Evolutionary conservation across 495 filamentous ascomycete species (phyloP).

Genomic region (Penicillium manginii): DNA sequence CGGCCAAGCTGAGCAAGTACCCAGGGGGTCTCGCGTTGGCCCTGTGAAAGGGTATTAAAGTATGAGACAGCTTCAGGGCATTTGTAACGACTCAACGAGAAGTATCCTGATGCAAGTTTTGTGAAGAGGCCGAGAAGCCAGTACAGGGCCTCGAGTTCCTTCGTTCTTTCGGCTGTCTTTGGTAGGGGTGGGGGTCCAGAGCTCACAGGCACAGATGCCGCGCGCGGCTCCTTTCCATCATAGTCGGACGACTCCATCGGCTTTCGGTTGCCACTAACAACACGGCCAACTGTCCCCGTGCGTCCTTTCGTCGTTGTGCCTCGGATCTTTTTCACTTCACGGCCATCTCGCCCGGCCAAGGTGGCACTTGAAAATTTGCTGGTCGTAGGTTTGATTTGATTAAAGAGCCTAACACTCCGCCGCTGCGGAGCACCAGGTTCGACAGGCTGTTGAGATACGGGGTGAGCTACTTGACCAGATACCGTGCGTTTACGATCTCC

Average conservation of each 20-base stretch:
- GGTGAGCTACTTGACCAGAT: slow-evolving; percentile 76
- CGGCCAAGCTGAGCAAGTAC: slow-evolving; percentile 87
- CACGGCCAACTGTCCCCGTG: slow-evolving; percentile 68
- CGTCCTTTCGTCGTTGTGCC: slow-evolving; percentile 64
- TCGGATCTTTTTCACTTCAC: slow-evolving; percentile 79
- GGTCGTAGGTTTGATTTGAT: slow-evolving; percentile 66
- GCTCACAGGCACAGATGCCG: slow-evolving; percentile 28
- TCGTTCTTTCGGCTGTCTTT: slow-evolving; percentile 48
- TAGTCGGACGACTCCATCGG: slow-evolving; percentile 68
- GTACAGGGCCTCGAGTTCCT: slow-evolving; percentile 73
- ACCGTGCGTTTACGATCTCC: slow-evolving; percentile 81
- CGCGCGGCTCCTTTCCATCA: slow-evolving; percentile 60
- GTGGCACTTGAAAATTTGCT: slow-evolving; percentile 56
- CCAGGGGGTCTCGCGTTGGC: slow-evolving; percentile 94
- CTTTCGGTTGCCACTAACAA: slow-evolving; percentile 79
- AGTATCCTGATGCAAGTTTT: slow-evolving; percentile 80
- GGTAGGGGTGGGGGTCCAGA: slow-evolving; percentile 32
- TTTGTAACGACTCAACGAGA: slow-evolving; percentile 73
- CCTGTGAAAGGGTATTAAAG: slow-evolving; percentile 67
- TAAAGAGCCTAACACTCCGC: slow-evolving; percentile 78
- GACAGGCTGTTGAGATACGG: slow-evolving; percentile 49
- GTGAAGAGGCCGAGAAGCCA: slow-evolving; percentile 83
- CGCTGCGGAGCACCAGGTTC: slow-evolving; percentile 74
- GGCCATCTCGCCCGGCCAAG: slow-evolving; percentile 58
- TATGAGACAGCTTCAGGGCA: slow-evolving; percentile 74